phyloP scores from a whole-genome alignment of 805 yeast genomes.

The Starmerella vitae region DNA sequence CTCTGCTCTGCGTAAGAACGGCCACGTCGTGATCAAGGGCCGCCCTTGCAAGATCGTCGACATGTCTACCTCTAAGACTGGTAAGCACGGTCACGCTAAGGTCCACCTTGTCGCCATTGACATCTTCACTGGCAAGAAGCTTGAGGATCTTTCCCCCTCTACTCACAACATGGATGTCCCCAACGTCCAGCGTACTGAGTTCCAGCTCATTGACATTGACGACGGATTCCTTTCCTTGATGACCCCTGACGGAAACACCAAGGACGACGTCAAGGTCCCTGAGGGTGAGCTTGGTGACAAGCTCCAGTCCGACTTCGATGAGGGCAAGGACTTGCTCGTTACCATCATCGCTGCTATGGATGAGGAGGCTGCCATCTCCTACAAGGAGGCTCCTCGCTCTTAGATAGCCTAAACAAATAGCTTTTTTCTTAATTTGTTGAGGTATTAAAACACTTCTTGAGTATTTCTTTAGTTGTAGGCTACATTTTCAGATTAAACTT shows the following conservation, averaged over 20 bases:
- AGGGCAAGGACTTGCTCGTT: constrained; percentile 93
- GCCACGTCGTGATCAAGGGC: constrained; percentile 95
- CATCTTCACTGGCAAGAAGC: constrained; percentile 97
- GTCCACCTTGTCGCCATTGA: constrained; percentile 98
- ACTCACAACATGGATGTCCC: constrained; percentile 99
- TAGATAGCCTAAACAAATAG: background rate
- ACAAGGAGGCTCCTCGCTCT: constrained; percentile 81
- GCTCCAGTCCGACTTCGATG: constrained; percentile 86
- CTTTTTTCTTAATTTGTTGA: too few relatives aligned
- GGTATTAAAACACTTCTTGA: background rate
- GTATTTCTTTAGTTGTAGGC: background rate
- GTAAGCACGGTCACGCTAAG: constrained; percentile 99
- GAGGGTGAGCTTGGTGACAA: constrained; percentile 95
- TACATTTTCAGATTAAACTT: background rate
- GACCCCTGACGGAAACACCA: constrained; percentile 96
- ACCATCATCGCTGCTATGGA: constrained; percentile 97
- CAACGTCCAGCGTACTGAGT: constrained; percentile 90
- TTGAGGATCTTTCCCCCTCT: constrained; percentile 99
- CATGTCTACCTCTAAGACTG: constrained; percentile 99
- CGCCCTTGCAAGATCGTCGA: constrained; percentile 99
- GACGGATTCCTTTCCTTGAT: constrained; percentile 95
- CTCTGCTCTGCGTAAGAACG: constrained; percentile 99
- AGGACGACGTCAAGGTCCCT: constrained; percentile 97
- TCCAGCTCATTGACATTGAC: constrained; percentile 90
- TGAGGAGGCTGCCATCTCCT: constrained; percentile 97